A percentile compares a stretch with the other conserved stretches of the same genome.
phyloP scores from a whole-genome alignment of 805 yeast genomes.

The Yamadazyma nakazawae region DNA sequence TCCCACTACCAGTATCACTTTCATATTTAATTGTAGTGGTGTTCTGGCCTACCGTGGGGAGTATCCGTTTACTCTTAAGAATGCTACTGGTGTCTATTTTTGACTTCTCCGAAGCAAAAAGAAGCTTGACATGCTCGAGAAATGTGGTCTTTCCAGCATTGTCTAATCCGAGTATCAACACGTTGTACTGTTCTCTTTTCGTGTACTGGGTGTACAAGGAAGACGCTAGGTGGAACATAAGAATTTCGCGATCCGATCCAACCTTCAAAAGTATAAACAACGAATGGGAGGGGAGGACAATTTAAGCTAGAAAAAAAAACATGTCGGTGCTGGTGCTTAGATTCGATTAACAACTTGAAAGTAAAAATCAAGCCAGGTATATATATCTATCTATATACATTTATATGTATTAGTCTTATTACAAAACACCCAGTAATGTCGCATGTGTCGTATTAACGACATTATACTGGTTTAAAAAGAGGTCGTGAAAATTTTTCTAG shows the following conservation, averaged over 20 bases:
- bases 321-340: no score
- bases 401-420: no score
- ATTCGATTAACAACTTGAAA: no score
- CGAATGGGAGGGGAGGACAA: no score
- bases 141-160: constrained; percentile 88
- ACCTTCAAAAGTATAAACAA: neutral
- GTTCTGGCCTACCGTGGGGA: constrained; percentile 96
- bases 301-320: no score
- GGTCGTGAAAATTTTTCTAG: neutral
- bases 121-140: constrained; percentile 38
- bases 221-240: constrained; percentile 44
- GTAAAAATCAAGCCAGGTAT: no score
- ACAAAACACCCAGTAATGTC: neutral
- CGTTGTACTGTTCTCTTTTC: constrained; percentile 43
- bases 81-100: constrained; percentile 17
- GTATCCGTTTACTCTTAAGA: constrained; percentile 53
- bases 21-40: constrained; percentile 42
- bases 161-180: constrained; percentile 81
- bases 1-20: constrained; percentile 7
- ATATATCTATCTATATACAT: no score
- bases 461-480: neutral
- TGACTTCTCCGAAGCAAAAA: constrained; percentile 23
- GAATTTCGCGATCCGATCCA: neutral
- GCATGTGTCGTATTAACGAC: neutral
- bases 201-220: constrained; percentile 45